These are phyloP conservation scores for Corymbia citriodora DNA, from an alignment of 441 rosid genomes.

Conservation along the genomic window DNA sequence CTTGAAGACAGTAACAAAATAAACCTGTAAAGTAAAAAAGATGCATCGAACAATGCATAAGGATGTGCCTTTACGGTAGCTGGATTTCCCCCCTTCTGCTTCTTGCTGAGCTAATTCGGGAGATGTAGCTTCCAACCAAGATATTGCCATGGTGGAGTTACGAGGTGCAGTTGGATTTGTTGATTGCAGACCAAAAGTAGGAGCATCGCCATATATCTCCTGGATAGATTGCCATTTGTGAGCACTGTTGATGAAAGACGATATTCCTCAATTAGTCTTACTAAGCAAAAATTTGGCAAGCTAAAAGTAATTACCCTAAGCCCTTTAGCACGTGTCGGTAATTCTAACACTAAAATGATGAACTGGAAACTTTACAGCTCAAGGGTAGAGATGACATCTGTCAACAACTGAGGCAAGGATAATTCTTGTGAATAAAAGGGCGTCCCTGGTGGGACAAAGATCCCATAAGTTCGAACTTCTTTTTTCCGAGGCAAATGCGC, in stretches of 20 bases:
- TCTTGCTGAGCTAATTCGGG: no score
- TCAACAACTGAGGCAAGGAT: neutral
- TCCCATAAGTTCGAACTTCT: no score
- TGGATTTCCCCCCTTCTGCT: no score
- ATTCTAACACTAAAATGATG: neutral
- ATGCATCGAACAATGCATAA: no score
- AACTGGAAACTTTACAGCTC: neutral
- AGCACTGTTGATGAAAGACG: conserved; percentile 36
- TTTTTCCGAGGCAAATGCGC: no score
- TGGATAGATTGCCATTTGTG: conserved; percentile 72
- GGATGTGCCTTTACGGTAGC: no score
- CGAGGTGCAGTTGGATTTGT: conserved; percentile 48
- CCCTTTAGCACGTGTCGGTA: neutral
- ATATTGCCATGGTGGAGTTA: conserved; percentile 75
- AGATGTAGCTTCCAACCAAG: conserved; percentile 21
- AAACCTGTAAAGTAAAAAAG: no score
- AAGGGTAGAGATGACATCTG: neutral
- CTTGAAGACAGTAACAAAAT: no score
- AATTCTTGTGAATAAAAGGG: neutral
- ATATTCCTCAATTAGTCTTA: conserved; percentile 4
- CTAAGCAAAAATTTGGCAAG: conserved; percentile 7
- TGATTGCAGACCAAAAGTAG: conserved; percentile 61
- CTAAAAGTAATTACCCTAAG: neutral
- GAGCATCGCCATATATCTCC: conserved; percentile 87
- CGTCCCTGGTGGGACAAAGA: no score